These are phyloP conservation scores for Hanseniaspora clermontiae DNA, from an alignment of 805 yeast species.

Conservation along the genomic window DNA sequence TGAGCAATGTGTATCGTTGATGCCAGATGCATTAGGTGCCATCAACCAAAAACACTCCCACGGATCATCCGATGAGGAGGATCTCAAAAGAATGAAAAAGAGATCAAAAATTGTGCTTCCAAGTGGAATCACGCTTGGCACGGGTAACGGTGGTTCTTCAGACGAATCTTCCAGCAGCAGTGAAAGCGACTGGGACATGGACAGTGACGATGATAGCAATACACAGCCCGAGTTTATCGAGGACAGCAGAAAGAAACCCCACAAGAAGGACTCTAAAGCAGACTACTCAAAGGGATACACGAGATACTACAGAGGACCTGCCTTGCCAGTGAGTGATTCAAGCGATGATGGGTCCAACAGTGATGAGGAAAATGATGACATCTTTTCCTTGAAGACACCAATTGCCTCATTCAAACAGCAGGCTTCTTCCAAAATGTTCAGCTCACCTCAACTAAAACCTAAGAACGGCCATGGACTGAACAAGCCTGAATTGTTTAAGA, in stretches of 20 bases:
- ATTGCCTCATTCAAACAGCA: background rate
- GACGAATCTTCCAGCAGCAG: slow-evolving; percentile 17
- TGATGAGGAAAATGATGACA: slow-evolving; percentile 25
- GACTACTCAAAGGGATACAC: slow-evolving; percentile 14
- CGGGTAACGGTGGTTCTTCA: slow-evolving; percentile 13
- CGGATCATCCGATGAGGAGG: slow-evolving; percentile 30
- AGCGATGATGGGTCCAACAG: slow-evolving; percentile 17
- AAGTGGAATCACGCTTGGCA: slow-evolving; percentile 11
- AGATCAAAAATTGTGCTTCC: slow-evolving; percentile 14
- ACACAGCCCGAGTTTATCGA: background rate
- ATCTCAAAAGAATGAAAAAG: slow-evolving; percentile 17
- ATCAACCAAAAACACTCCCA: slow-evolving; percentile 5
- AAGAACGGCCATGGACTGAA: slow-evolving; percentile 5
- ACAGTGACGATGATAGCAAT: slow-evolving; percentile 15
- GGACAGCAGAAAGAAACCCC: background rate
- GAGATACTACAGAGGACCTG: slow-evolving; percentile 12
- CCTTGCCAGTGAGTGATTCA: slow-evolving; percentile 16
- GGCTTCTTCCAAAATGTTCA: background rate
- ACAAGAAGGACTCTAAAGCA: slow-evolving; percentile 17
- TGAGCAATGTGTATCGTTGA: slow-evolving; percentile 52
- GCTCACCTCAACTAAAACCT: slow-evolving; percentile 12
- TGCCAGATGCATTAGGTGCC: background rate
- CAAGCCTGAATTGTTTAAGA: slow-evolving; percentile 7
- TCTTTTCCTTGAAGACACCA: background rate
- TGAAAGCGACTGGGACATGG: background rate